A percentile compares a stretch with the other conserved stretches of the same genome.
phyloP scores from a whole-genome alignment of 2,329 filamentous ascomycete species.

The Huntiella savannae region DNA sequence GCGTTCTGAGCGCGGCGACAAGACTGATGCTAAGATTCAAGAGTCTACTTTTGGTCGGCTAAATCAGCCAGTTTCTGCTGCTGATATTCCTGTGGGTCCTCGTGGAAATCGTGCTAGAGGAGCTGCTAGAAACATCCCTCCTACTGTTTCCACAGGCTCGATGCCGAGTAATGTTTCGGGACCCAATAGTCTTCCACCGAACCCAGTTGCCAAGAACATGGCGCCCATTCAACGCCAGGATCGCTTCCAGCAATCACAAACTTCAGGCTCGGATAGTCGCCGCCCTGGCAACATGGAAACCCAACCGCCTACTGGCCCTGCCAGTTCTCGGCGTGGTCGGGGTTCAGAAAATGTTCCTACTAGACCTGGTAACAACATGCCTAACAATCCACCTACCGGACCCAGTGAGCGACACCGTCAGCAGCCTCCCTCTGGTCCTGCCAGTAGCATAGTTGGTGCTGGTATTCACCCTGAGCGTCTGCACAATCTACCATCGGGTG shows the following conservation, averaged over 20 bases:
- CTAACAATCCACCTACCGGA: neutral
- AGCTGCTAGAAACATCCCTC: conserved; percentile 1
- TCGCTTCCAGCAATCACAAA: conserved; percentile 1
- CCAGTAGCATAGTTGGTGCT: neutral
- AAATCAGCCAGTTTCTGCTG: neutral
- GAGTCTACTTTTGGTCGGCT: conserved; percentile 18
- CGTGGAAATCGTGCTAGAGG: conserved; percentile 12
- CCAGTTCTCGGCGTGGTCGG: conserved; percentile 1
- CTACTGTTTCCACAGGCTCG: neutral
- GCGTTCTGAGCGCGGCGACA: neutral
- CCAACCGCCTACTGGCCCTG: conserved; percentile 4
- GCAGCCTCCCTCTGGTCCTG: neutral
- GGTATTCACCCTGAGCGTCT: conserved; percentile 9
- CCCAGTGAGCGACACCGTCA: conserved; percentile 9
- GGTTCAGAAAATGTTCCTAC: conserved; percentile 1
- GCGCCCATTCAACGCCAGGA: conserved; percentile 6
- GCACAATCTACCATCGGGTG: neutral
- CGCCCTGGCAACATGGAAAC: conserved; percentile 1
- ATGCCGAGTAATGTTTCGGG: neutral
- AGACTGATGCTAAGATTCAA: conserved; percentile 27
- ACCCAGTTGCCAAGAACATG: neutral
- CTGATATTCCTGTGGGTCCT: conserved; percentile 16
- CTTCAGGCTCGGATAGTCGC: neutral
- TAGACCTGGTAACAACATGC: neutral
- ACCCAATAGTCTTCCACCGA: neutral